Evolutionary conservation across 805 yeast species (phyloP), one percentile per base, ranked within the genome.

Genomic region (Candida odintsovae): DNA sequence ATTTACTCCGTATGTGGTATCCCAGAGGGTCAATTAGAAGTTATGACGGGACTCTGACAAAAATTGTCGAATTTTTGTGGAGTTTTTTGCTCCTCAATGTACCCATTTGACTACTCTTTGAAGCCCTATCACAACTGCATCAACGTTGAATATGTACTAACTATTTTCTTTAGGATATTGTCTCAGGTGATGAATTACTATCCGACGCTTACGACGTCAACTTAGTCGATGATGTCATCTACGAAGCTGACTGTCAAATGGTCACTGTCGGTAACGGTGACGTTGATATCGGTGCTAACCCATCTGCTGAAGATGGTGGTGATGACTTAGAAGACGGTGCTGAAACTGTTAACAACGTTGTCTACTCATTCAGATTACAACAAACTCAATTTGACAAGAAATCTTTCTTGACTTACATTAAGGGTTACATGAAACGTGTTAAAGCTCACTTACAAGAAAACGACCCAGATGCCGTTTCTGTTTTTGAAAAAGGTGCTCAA

Each of bases 241-340:
- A 78, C 80, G 99, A 94, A 80, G 98, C 96, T 59, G 88, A 94
- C 83, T 90, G 97, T 77, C 76, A 80, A 65, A 83, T 90, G 94
- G 81, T 94, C 72, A 83, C 77, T 64, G 89, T 94, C 65, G 83
- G 80, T 71, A 86, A 89, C 68, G 97, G 82, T 65, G 94, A 94
- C 68, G 82, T 94, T 63, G 98, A 94, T 73, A 94, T 94, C 72
- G 99, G 99, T 77, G 99, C 96, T 66, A 94, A 94, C 85, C 97
- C 99, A 68, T 89, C 97, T 65, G 97, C 98, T 60, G 99, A 94
- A 77, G 98, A 77, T 61, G 97, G 76, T 69, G 89, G 68, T 46
- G 90, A 72, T 38, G 92, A 73, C 52, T 69, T 81, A 44, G 98
- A 89, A 64, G 96, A 86, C 45, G 88, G 84, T 73, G 77, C 77